Conservation (phyloP, 257 asterid genomes). For the Henckelia pumila region DNA sequence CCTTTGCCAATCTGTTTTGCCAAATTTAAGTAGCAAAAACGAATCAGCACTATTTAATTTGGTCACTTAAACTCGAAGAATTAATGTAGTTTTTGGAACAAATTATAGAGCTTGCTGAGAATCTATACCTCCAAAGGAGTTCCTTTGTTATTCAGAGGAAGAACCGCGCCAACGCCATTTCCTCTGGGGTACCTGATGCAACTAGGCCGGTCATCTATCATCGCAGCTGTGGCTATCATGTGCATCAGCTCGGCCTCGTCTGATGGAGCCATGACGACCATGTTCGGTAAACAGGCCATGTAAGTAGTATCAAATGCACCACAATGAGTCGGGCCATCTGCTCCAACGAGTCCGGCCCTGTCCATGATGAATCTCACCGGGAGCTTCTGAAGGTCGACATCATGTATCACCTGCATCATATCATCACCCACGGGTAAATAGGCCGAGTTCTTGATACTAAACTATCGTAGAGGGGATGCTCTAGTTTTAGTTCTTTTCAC, state of each 20-base stretch:
- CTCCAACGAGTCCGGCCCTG: constrained; percentile 77
- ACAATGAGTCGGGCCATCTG: constrained; percentile 74
- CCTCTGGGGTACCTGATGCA: constrained; percentile 76
- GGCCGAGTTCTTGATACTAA: too few species aligned
- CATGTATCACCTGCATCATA: too few species aligned
- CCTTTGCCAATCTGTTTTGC: constrained; percentile 34
- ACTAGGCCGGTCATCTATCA: constrained; percentile 59
- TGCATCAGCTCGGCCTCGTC: constrained; percentile 72
- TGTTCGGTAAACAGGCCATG: constrained; percentile 75
- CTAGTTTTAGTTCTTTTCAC: too few species aligned
- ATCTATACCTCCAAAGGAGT: constrained; percentile 50
- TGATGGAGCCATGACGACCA: constrained; percentile 83
- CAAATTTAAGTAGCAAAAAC: not conserved
- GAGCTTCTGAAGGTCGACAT: too few species aligned
- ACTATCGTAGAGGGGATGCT: too few species aligned
- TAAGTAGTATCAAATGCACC: constrained; percentile 69
- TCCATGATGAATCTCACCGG: too few species aligned
- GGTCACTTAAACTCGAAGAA: too few species aligned
- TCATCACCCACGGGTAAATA: too few species aligned
- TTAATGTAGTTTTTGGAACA: not conserved
- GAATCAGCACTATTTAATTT: too few species aligned
- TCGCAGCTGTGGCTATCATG: constrained; percentile 68
- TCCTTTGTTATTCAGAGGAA: constrained; percentile 59
- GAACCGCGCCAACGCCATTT: constrained; percentile 52
- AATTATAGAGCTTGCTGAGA: not conserved